Evolutionary conservation across 352 stramenopile genomes (phyloP), one percentile per base, ranked within the genome.

Genomic region (Phytopythium sindhum): DNA sequence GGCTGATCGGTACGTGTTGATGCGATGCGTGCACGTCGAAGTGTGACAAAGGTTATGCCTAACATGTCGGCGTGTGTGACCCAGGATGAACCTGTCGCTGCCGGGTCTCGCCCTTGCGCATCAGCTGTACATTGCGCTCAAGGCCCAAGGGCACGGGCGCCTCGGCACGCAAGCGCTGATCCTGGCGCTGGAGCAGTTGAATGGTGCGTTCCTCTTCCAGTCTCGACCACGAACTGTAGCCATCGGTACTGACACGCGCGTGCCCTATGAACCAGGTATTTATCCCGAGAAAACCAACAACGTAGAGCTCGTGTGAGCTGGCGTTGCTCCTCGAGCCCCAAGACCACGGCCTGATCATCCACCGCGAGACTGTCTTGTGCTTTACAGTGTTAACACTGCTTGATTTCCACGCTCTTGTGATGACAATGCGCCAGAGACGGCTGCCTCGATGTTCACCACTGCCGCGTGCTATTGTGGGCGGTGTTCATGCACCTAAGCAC

Each of bases 161-260:
- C 67, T 91, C 28, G 89, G 89, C 50, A 96, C 86, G 5, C 89
- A 96, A 66, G 78, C 89, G 15, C 77, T 97, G 29, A 93, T 96
- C 77, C 73, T 96, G 44, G 89, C 88, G 29, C 67, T 97, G 51
- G 89, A 97, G 67, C 81, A 90, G 58, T 65, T 97, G 60, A 97
- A 97, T 70, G 84, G 83, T 90, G 53, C 33, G 67, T 63, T 41
- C 51, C 29, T 21, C 33, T 37, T 53, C 11, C 26, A 55, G 33
- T 44, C 29, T 53, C 19, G n/a, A 1, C n/a, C 21, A 19, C 3
- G 19, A 4, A 19, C n/a, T 7, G 17, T 53, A 4, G 14, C n/a
- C n/a, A n/a, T 58, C n/a, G n/a, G 6, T 4, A 39, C 23, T 60
- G 35, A 60, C 35, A 31, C n/a, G 37, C 10, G 21, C 41, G 41